These are phyloP conservation scores for Cnidoscolus chayamansa DNA, from an alignment of 441 rosid genomes.

Conservation along the genomic window DNA sequence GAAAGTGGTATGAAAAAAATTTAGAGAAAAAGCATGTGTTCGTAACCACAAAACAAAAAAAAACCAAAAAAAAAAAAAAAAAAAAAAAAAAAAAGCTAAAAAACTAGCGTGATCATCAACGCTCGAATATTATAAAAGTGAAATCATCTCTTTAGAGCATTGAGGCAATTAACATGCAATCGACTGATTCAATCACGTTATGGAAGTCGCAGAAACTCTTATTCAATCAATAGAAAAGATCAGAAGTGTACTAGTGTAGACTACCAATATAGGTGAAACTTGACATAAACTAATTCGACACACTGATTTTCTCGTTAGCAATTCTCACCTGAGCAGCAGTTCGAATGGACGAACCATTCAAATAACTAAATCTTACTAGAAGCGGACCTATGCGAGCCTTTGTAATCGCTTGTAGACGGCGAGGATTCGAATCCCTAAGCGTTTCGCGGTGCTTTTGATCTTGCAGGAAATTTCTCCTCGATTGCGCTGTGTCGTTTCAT, in stretches of 20 bases:
- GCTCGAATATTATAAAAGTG: neutral
- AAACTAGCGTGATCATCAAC: neutral
- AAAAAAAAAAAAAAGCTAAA: neutral
- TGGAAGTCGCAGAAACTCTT: neutral
- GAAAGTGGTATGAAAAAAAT: neutral
- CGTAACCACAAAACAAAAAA: neutral
- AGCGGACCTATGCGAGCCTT: conserved; percentile 77
- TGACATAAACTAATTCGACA: neutral
- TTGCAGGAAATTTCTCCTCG: conserved; percentile 94
- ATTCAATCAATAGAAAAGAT: neutral
- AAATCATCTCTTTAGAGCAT: neutral
- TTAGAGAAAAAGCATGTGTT: neutral
- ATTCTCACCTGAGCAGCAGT: conserved; percentile 71
- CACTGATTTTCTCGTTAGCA: neutral
- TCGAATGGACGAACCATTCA: conserved; percentile 58
- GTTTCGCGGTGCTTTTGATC: conserved; percentile 78
- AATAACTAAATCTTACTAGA: conserved; percentile 79
- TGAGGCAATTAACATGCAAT: neutral
- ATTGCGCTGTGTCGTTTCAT: conserved; percentile 34
- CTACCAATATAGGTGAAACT: too few relatives aligned
- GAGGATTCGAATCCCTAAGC: conserved; percentile 70
- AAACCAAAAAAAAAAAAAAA: neutral
- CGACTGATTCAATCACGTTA: neutral
- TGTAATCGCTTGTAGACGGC: conserved; percentile 61
- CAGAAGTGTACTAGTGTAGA: too few relatives aligned